Evolutionary conservation across 1,284 basidiomycete genomes (phyloP), one percentile per base, ranked within the genome.

Genomic region (Rhodotorula sp.): DNA sequence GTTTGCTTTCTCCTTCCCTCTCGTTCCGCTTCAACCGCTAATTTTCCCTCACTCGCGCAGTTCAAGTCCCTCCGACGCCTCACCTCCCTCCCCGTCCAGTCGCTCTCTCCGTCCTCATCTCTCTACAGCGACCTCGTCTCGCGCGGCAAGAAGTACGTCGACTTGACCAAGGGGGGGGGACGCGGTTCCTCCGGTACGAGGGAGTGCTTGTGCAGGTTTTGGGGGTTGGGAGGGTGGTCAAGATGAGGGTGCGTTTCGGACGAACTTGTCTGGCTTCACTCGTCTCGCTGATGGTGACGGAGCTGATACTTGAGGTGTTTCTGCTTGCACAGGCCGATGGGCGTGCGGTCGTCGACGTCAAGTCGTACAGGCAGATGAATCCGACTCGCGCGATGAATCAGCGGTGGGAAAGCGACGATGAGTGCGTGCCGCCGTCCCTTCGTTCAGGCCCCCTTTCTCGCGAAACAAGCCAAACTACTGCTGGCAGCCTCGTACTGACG

Each of bases 41-140:
- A 13, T 0, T 11, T 0, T 11, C 30, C 18, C 7, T 30, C 18
- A n/a, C 52, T 10, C 28, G 10, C n/a, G 18, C 52, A 65, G 58
- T 85, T 86, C 78, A 80, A 81, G 30, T 86, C 86, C 5, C 83
- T 84, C 0, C 76, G 81, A 15, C 83, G 82, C 71, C 86, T 88
- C 66, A 47, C 60, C 51, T 76, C 80, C 4, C 77, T 88, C 58
- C 82, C 84, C 71, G 82, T 80, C 2, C 86, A 83, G 71, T 86
- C 87, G 1, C 75, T 87, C 54, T 76, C 80, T 64, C 63, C 56
- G 8, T 2, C 16, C 13, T 79, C 77, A 15, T 78, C 79, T 16
- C 69, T 86, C 46, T 77, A 80, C 51, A 76, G 79, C 61, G 71
- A 74, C 37, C 76, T 87, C 18, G 65, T 82, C n/a, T 78, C 77